These are phyloP conservation scores for Chytridium lagenaria DNA, from an alignment of 371 early-diverging fungal species.

Conservation along the genomic window DNA sequence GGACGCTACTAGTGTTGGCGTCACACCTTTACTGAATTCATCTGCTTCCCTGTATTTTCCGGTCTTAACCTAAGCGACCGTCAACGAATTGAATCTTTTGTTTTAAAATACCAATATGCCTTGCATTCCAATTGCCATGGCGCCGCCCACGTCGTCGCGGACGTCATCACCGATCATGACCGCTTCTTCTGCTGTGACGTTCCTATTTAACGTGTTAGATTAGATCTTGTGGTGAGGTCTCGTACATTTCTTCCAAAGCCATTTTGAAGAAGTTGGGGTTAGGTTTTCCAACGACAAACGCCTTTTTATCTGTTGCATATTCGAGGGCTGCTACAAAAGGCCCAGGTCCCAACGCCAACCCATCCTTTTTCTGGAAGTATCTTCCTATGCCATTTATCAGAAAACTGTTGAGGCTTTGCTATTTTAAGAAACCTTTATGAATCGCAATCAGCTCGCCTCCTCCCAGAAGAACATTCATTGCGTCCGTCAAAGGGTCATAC, in stretches of 20 bases:
- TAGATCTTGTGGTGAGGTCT: constrained; percentile 2
- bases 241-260: constrained; percentile 76
- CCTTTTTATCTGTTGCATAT: constrained; percentile 65
- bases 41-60: constrained; percentile 83
- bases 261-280: constrained; percentile 72
- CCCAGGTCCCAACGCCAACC: constrained; percentile 82
- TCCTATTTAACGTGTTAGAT: constrained; percentile 24
- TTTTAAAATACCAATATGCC: constrained; percentile 71
- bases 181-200: constrained; percentile 58
- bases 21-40: constrained; percentile 56
- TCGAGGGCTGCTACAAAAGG: constrained; percentile 85
- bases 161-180: constrained; percentile 90
- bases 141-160: constrained; percentile 78
- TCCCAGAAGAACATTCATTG: constrained; percentile 62
- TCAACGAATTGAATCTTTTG: too few species aligned
- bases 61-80: constrained; percentile 63
- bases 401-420: not conserved
- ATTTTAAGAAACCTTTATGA: constrained; percentile 66
- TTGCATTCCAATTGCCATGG: constrained; percentile 70
- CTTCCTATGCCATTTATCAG: constrained; percentile 26
- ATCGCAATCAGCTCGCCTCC: constrained; percentile 71
- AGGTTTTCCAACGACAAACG: constrained; percentile 87
- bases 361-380: constrained; percentile 56
- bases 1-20: constrained; percentile 51
- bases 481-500: constrained; percentile 73